phyloP scores from a whole-genome alignment of 2,329 filamentous ascomycete species.

The Epichloe amarillans region DNA sequence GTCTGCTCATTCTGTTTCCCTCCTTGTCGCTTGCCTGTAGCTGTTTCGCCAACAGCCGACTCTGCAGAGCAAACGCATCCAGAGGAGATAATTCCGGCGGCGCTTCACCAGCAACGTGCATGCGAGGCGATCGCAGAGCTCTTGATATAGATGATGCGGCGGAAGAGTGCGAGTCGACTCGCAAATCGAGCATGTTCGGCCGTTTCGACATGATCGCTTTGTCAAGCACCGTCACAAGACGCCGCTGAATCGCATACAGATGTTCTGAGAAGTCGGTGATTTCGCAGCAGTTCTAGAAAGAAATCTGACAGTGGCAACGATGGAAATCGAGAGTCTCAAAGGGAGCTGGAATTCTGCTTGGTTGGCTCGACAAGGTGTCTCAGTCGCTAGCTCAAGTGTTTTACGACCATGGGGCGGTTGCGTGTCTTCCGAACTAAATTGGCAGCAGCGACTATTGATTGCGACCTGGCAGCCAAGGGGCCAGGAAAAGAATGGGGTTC shows the following conservation, averaged over 20 bases:
- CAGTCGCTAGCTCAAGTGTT: slow-evolving; percentile 9
- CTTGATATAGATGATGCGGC: slow-evolving; percentile 30
- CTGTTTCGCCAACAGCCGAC: slow-evolving; percentile 73
- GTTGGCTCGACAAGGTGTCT: slow-evolving; percentile 9
- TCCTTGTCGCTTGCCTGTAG: slow-evolving; percentile 65
- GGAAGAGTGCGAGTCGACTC: slow-evolving; percentile 42
- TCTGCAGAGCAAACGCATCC: slow-evolving; percentile 89
- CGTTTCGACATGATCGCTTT: slow-evolving; percentile 35
- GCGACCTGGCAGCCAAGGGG: not conserved
- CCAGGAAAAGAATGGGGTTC: not conserved
- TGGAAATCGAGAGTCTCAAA: not conserved
- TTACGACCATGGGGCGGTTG: slow-evolving; percentile 9
- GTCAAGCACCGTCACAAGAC: slow-evolving; percentile 6
- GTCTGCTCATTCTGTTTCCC: slow-evolving; percentile 68
- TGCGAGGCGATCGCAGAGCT: slow-evolving; percentile 56
- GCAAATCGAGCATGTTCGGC: slow-evolving; percentile 46
- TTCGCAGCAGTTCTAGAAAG: not conserved
- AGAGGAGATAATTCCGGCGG: slow-evolving; percentile 87
- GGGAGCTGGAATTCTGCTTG: slow-evolving; percentile 5
- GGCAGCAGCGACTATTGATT: not conserved
- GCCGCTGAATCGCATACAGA: slow-evolving; percentile 6
- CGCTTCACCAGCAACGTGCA: slow-evolving; percentile 65
- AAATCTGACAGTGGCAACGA: not conserved
- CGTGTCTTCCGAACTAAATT: slow-evolving; percentile 2
- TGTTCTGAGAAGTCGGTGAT: not conserved